Evolutionary conservation across 306 rosid genomes (phyloP).

Genomic region (Ormosia semicastrata): DNA sequence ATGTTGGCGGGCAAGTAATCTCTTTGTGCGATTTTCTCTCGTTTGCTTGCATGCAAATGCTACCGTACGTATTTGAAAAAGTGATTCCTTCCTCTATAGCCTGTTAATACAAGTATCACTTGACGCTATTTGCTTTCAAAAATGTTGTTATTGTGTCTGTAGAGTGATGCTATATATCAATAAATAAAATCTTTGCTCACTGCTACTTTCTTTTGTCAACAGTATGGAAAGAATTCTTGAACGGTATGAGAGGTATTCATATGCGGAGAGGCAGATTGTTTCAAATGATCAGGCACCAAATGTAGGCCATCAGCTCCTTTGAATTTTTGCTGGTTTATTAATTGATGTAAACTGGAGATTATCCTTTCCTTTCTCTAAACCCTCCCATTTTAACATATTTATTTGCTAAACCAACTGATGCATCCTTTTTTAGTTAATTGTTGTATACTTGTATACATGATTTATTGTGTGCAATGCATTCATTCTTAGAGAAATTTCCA

Average conservation of each 20-base stretch:
- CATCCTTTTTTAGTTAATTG: not conserved
- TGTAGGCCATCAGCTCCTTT: slow-evolving; percentile 36
- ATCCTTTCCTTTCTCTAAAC: not conserved
- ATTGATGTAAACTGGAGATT: not conserved
- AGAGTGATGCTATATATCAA: not conserved
- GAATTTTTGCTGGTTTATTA: not conserved
- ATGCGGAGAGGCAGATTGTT: slow-evolving; percentile 59
- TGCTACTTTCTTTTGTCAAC: slow-evolving; percentile 14
- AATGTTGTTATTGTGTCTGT: not conserved
- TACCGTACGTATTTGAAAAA: not conserved
- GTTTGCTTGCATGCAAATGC: not conserved
- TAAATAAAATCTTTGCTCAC: not conserved
- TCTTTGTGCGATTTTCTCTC: not conserved
- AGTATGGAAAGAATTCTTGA: slow-evolving; percentile 87
- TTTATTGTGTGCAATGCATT: not conserved
- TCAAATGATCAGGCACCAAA: slow-evolving; percentile 41
- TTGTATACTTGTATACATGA: not conserved
- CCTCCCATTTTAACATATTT: not conserved
- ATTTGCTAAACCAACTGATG: not conserved
- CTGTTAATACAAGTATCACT: not conserved
- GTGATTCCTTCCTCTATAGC: not conserved
- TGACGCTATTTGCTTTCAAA: not conserved
- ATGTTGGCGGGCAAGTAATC: not conserved
- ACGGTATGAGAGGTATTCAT: slow-evolving; percentile 82
- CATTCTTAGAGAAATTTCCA: not conserved